Conservation (phyloP, 768 basidiomycete species). For the Paxillus involutus region DNA sequence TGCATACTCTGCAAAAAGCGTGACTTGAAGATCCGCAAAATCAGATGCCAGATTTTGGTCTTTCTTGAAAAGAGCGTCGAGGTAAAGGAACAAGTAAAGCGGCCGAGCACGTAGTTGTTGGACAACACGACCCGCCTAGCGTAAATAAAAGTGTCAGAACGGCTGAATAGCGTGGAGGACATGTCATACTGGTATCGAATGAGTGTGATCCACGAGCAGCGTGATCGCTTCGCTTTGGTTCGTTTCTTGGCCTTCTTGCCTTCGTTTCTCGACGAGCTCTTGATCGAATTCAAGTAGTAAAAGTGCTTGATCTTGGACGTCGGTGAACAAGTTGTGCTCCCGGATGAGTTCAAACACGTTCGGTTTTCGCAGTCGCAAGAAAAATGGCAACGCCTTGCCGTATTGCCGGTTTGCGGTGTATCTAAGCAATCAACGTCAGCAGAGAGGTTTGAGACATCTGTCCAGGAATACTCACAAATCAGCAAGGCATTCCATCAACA, state of each 20-base stretch:
- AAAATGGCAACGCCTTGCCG: slow-evolving; percentile 90
- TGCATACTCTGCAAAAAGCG: slow-evolving; percentile 89
- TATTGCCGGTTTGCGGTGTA: slow-evolving; percentile 88
- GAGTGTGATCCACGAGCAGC: slow-evolving; percentile 88
- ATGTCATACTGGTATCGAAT: slow-evolving; percentile 85
- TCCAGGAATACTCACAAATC: slow-evolving; percentile 61
- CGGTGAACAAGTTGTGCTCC: slow-evolving; percentile 91
- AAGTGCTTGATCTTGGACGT: slow-evolving; percentile 91
- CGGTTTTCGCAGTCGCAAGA: slow-evolving; percentile 79
- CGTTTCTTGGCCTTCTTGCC: slow-evolving; percentile 39
- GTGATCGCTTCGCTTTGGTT: slow-evolving; percentile 76
- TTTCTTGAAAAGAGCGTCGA: slow-evolving; percentile 86
- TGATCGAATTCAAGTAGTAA: slow-evolving; percentile 94
- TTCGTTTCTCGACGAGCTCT: slow-evolving; percentile 67
- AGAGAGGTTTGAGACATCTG: background rate
- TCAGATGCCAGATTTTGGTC: slow-evolving; percentile 78
- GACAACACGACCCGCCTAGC: slow-evolving; percentile 83
- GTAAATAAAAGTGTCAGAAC: background rate
- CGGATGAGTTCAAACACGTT: slow-evolving; percentile 94
- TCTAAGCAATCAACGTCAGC: slow-evolving; percentile 38
- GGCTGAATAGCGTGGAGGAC: background rate
- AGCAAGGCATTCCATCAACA: slow-evolving; percentile 93
- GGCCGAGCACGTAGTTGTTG: slow-evolving; percentile 77
- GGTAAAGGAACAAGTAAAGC: slow-evolving; percentile 87
- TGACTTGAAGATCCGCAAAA: slow-evolving; percentile 87